phyloP scores from a whole-genome alignment of 768 basidiomycete species.

The Asterophora lycoperdoides region DNA sequence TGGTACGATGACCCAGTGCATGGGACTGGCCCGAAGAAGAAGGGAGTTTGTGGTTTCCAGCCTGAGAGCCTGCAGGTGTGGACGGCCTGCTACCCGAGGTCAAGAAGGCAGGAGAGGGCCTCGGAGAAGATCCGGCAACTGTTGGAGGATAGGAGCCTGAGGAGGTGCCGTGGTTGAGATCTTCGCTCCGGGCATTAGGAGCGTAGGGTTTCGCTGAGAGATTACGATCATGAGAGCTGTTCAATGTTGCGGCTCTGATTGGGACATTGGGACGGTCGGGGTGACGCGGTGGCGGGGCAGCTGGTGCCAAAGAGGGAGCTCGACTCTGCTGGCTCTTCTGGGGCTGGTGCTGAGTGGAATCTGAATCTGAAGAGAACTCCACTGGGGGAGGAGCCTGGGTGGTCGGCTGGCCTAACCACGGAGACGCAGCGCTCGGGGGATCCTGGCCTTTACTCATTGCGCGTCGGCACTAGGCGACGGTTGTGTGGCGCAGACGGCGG shows the following conservation, averaged over 20 bases:
- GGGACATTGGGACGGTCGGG: conserved; percentile 54
- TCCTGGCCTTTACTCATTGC: conserved; percentile 39
- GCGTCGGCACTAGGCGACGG: conserved; percentile 3
- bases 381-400: conserved; percentile 18
- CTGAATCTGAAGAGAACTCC: conserved; percentile 25
- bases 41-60: conserved; percentile 39
- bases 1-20: conserved; percentile 42
- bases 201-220: conserved; percentile 32
- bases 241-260: conserved; percentile 62
- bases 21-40: conserved; percentile 54
- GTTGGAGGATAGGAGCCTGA: conserved; percentile 24
- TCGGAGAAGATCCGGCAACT: conserved; percentile 34
- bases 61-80: conserved; percentile 45
- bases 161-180: conserved; percentile 53
- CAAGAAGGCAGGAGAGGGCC: conserved; percentile 43
- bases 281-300: conserved; percentile 29
- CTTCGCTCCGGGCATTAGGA: conserved; percentile 65
- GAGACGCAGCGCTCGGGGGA: conserved; percentile 28
- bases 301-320: conserved; percentile 30
- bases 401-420: conserved; percentile 30
- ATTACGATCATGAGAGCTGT: conserved; percentile 47
- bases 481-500: neutral
- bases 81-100: conserved; percentile 52
- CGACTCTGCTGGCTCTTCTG: conserved; percentile 21
- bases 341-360: conserved; percentile 15